Percentiles rank a stretch among this genome's conserved stretches.
These are phyloP conservation scores for Scedosporium apiospermum DNA, from an alignment of 2,329 filamentous ascomycete genomes.

Conservation along the genomic window DNA sequence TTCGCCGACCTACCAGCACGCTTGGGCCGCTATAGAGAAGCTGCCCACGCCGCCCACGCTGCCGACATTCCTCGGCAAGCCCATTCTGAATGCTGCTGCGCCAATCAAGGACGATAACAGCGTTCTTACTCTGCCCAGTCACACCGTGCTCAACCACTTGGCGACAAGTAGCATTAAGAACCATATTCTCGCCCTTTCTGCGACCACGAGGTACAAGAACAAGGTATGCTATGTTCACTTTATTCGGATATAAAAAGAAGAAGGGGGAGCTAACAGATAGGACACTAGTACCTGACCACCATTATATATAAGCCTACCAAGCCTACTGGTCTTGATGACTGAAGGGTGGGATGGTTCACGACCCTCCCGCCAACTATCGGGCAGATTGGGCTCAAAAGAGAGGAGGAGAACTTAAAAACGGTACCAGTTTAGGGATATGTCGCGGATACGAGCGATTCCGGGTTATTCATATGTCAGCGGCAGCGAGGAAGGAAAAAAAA, in stretches of 20 bases:
- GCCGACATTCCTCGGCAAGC: slow-evolving; percentile 86
- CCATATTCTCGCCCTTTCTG: slow-evolving; percentile 87
- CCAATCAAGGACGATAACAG: slow-evolving; percentile 97
- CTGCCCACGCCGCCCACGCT: slow-evolving; percentile 76
- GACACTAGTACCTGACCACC: slow-evolving; percentile 78
- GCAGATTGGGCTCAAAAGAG: slow-evolving; percentile 5
- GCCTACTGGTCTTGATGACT: slow-evolving; percentile 43
- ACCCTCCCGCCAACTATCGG: too few species aligned
- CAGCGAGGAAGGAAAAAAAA: background rate
- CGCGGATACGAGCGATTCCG: too few species aligned
- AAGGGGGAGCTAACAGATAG: background rate
- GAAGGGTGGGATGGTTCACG: background rate
- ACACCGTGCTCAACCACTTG: slow-evolving; percentile 91
- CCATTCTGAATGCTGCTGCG: slow-evolving; percentile 83
- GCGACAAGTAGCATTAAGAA: slow-evolving; percentile 98
- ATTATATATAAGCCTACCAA: slow-evolving; percentile 98
- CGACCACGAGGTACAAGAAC: slow-evolving; percentile 92
- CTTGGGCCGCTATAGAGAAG: slow-evolving; percentile 64
- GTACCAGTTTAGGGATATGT: too few species aligned
- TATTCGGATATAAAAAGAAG: background rate
- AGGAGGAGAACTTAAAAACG: background rate
- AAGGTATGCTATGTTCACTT: slow-evolving; percentile 50
- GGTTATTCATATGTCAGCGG: background rate
- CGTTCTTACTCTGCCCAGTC: slow-evolving; percentile 92
- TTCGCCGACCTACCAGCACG: slow-evolving; percentile 61